phyloP scores from a whole-genome alignment of 2,329 filamentous ascomycete genomes.

The Fusarium marasasianum region DNA sequence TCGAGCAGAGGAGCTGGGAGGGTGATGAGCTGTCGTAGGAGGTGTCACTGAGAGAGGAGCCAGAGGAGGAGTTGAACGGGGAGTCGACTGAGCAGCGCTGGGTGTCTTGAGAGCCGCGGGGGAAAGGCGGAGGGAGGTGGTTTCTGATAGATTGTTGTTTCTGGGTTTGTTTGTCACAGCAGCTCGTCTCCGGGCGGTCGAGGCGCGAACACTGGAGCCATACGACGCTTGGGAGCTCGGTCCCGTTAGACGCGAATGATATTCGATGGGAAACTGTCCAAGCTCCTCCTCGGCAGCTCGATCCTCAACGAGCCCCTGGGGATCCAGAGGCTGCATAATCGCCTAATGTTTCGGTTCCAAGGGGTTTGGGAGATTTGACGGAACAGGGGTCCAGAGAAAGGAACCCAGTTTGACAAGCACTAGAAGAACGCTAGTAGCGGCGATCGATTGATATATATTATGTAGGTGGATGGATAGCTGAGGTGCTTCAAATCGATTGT shows the following conservation, averaged over 20 bases:
- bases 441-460: slow-evolving; percentile 14
- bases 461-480: background rate
- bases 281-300: slow-evolving; percentile 22
- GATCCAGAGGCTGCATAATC: slow-evolving; percentile 42
- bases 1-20: slow-evolving; percentile 32
- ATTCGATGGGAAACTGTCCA: slow-evolving; percentile 36
- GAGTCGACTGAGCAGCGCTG: slow-evolving; percentile 16
- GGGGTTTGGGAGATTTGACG: slow-evolving; percentile 38
- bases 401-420: slow-evolving; percentile 25
- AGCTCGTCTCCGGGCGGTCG: slow-evolving; percentile 25
- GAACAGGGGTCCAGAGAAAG: slow-evolving; percentile 35
- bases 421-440: slow-evolving; percentile 23
- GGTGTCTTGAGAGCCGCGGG: slow-evolving; percentile 27
- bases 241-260: slow-evolving; percentile 36
- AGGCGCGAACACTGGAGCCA: slow-evolving; percentile 34
- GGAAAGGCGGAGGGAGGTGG: slow-evolving; percentile 29
- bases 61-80: slow-evolving; percentile 12
- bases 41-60: slow-evolving; percentile 22
- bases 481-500: background rate
- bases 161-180: slow-evolving; percentile 27
- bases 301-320: slow-evolving; percentile 37
- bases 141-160: slow-evolving; percentile 35
- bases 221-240: slow-evolving; percentile 28
- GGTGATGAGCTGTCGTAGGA: slow-evolving; percentile 29
- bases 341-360: slow-evolving; percentile 42